phyloP scores from a whole-genome alignment of 73 alveolate species.

The Blepharisma japonicum region DNA sequence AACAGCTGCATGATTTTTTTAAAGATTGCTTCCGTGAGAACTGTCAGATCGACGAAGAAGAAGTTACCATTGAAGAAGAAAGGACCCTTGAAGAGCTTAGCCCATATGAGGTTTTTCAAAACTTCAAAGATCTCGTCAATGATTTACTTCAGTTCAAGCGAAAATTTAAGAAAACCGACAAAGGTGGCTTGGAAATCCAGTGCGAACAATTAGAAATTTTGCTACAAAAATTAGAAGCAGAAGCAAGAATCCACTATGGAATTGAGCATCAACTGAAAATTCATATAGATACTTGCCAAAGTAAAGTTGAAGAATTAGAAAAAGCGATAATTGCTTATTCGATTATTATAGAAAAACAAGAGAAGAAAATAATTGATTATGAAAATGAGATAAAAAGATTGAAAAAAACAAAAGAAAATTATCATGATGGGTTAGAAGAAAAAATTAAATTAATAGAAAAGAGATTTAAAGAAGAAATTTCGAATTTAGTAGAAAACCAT shows the following conservation, averaged over 20 bases:
- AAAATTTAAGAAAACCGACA: background rate
- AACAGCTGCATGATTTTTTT: background rate
- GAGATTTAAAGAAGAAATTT: too few species aligned
- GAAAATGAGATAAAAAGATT: too few species aligned
- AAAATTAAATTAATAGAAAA: too few species aligned
- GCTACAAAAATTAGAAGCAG: constrained; percentile 44
- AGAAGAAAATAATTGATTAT: too few species aligned
- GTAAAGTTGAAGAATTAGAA: constrained; percentile 40
- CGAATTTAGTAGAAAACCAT: too few species aligned
- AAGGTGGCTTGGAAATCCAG: background rate
- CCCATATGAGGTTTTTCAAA: constrained; percentile 27
- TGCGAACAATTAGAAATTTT: constrained; percentile 31
- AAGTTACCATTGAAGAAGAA: constrained; percentile 2
- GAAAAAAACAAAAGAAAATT: too few species aligned
- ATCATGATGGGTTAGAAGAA: too few species aligned
- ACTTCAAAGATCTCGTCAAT: constrained; percentile 5
- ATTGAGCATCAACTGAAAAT: constrained; percentile 44
- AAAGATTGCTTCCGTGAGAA: background rate
- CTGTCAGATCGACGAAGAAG: constrained; percentile 12
- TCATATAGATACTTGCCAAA: constrained; percentile 37
- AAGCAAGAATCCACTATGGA: constrained; percentile 37
- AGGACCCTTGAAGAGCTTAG: background rate
- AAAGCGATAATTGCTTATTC: constrained; percentile 17
- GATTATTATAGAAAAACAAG: too few species aligned
- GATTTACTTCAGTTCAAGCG: background rate